Percentiles rank a stretch among this genome's conserved stretches.
Evolutionary conservation across 345 rosid species (phyloP).

Genomic region (Raphanus sativus): DNA sequence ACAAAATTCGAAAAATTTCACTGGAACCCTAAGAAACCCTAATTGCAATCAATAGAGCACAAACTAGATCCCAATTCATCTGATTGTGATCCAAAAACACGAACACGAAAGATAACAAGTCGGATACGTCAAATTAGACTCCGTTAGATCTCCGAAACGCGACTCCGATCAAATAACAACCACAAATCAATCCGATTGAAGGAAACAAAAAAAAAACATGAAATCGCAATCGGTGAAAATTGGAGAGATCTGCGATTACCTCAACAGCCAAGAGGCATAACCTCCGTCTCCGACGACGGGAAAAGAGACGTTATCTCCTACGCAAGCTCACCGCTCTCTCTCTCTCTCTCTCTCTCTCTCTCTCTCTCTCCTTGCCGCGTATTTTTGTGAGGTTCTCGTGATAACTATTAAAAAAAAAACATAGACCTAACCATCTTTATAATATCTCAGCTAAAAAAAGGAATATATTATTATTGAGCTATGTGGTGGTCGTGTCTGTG

Average conservation of each 20-base stretch:
- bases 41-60: constrained; percentile 1
- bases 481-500: constrained; percentile 25
- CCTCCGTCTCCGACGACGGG: constrained; percentile 85
- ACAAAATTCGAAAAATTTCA: too few relatives aligned
- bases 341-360: not conserved
- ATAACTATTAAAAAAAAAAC: constrained; percentile 5
- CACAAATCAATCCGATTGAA: constrained; percentile 30
- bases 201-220: not conserved
- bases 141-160: constrained; percentile 5
- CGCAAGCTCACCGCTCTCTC: not conserved
- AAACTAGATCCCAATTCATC: not conserved
- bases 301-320: constrained; percentile 45
- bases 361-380: constrained; percentile 23
- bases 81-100: constrained; percentile 12
- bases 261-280: constrained; percentile 68
- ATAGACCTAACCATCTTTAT: constrained; percentile 15
- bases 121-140: not conserved
- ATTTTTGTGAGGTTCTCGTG: constrained; percentile 36
- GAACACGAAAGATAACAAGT: not conserved
- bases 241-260: constrained; percentile 37
- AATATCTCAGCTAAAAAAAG: constrained; percentile 23
- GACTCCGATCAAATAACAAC: not conserved
- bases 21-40: too few relatives aligned
- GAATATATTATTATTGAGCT: not conserved
- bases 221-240: not conserved